phyloP scores from a whole-genome alignment of 2,329 filamentous ascomycete genomes.

The Paracoccidioides lutzii region DNA sequence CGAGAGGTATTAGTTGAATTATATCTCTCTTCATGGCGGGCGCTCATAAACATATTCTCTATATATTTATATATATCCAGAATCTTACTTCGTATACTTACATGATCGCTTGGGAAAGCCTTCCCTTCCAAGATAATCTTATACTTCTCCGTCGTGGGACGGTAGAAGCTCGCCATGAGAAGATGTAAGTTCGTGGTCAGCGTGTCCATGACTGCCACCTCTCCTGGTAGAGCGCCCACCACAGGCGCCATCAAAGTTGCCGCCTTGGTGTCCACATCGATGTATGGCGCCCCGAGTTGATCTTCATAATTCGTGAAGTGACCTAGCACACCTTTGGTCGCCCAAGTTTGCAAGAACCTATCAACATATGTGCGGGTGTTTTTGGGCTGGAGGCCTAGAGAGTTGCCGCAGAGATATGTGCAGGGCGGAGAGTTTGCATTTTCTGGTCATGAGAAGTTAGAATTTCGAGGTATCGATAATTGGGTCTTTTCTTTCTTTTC shows the following conservation, averaged over 20 bases:
- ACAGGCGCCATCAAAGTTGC: conserved; percentile 57
- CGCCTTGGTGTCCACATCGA: conserved; percentile 65
- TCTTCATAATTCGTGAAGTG: conserved; percentile 61
- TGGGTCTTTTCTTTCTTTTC: no score
- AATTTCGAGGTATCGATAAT: neutral
- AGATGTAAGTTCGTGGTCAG: conserved; percentile 71
- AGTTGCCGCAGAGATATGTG: conserved; percentile 84
- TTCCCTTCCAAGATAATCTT: conserved; percentile 85
- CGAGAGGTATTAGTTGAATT: no score
- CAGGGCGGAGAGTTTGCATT: conserved; percentile 34
- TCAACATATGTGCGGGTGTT: conserved; percentile 52
- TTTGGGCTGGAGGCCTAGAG: conserved; percentile 69
- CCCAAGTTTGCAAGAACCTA: conserved; percentile 70
- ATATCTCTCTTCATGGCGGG: no score
- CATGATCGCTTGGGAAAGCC: conserved; percentile 78
- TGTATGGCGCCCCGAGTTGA: conserved; percentile 57
- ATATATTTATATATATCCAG: neutral
- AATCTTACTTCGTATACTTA: conserved; percentile 25
- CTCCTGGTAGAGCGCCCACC: conserved; percentile 57
- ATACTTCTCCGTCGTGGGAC: conserved; percentile 49
- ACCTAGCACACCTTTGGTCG: conserved; percentile 68
- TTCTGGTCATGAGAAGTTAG: conserved; percentile 11
- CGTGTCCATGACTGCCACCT: conserved; percentile 82
- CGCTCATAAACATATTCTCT: neutral
- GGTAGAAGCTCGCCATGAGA: conserved; percentile 74